Evolutionary conservation across 257 asterid genomes (phyloP), one percentile per base, ranked within the genome.

Genomic region (Ballota nigra): DNA sequence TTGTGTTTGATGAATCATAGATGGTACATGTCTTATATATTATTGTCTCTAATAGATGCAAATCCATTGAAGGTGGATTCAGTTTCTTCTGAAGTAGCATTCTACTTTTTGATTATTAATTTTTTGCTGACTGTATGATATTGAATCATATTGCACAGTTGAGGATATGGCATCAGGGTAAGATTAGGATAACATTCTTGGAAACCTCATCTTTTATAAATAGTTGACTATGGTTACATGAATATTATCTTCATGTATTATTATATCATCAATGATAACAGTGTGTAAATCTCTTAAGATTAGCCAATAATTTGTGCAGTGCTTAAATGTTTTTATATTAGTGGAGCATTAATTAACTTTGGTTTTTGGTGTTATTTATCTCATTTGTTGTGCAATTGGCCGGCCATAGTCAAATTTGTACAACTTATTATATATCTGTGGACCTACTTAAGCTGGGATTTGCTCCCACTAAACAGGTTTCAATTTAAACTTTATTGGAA

Each of bases 401-500:
- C 61, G 83, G 85, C 83, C 78, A 62, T 45, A 60, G 86, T 84
- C 89, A 84, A 84, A 69, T 53, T 51, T 73, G 80, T 65, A 63
- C 79, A 49, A 31, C 56, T 80, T 68, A 23, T 38, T 18, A 16
- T 28, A 20, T 62, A 28, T 66, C 24, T 52, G 76, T 77, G 75
- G 82, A 66, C 66, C 69, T 74, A 31, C 20, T 63, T 61, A 71
- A 69, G 33, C 80, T 43, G 85, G 85, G 79, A 77, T 81, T 77
- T 77, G 77, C 71, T 77, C 83, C 80, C 78, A 73, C 72, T 38
- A 56, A 43, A 22, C 20, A 70, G 47, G 59, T 78, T 79, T 80
- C 79, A 80, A 78, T 80, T 72, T 78, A 53, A 66, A 70, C 13
- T 70, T 45, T 70, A 73, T 69, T 81, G 63, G 70, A 10, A 62